Evolutionary conservation across 164 flowering plant genomes (phyloP).

Genomic region (Vitis amurensis): DNA sequence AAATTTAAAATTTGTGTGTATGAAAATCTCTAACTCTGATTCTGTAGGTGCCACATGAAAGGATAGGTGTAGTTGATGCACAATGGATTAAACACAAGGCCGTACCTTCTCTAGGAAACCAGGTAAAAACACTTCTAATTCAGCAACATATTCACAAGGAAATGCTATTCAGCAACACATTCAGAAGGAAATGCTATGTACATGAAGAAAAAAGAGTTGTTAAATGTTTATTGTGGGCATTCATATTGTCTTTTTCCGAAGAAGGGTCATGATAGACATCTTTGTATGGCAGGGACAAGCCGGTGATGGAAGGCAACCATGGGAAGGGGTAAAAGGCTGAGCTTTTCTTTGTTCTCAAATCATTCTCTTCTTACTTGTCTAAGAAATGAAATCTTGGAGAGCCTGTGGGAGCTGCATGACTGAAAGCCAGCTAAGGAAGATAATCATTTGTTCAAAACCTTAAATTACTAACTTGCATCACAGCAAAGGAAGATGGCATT

Average conservation of each 20-base stretch:
- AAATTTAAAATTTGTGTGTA: too few relatives aligned
- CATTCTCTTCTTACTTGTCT: neutral
- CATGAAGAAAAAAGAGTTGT: too few relatives aligned
- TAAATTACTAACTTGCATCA: too few relatives aligned
- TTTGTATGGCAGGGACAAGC: conserved; percentile 16
- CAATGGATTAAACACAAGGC: conserved; percentile 24
- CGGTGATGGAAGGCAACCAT: conserved; percentile 19
- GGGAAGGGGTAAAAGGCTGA: conserved; percentile 21
- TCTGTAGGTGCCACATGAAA: conserved; percentile 11
- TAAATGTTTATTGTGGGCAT: neutral
- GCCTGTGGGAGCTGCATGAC: too few relatives aligned
- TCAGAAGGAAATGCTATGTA: too few relatives aligned
- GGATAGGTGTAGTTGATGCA: conserved; percentile 31
- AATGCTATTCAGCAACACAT: too few relatives aligned
- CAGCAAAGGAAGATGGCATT: neutral
- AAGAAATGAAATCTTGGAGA: too few relatives aligned
- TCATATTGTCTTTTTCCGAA: too few relatives aligned
- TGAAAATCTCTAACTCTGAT: too few relatives aligned
- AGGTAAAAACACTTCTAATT: conserved; percentile 8
- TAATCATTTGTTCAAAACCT: too few relatives aligned
- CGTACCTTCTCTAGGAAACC: conserved; percentile 26
- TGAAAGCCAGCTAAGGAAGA: too few relatives aligned
- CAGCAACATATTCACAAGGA: neutral
- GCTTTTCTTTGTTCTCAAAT: neutral
- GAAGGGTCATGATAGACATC: neutral